phyloP scores from a whole-genome alignment of 495 filamentous ascomycete species.

The Letharia columbiana region DNA sequence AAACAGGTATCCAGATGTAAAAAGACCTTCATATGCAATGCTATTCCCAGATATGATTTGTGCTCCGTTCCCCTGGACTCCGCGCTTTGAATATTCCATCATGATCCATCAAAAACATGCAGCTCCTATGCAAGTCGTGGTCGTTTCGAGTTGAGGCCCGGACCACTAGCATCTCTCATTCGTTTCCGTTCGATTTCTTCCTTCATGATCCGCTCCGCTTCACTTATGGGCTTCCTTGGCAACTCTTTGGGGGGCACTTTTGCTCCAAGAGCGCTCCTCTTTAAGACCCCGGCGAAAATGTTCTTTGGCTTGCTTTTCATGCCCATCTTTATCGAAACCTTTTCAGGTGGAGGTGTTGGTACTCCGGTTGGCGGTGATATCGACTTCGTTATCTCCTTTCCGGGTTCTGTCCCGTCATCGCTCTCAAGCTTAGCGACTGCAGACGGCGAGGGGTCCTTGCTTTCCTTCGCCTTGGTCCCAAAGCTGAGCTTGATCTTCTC shows the following conservation, averaged over 20 bases:
- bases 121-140: slow-evolving; percentile 14
- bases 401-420: slow-evolving; percentile 20
- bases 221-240: slow-evolving; percentile 70
- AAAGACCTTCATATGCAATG: neutral
- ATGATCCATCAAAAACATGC: neutral
- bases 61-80: slow-evolving; percentile 2
- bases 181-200: slow-evolving; percentile 71
- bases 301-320: slow-evolving; percentile 63
- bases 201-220: slow-evolving; percentile 87
- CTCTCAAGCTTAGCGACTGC: slow-evolving; percentile 9
- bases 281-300: slow-evolving; percentile 58
- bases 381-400: slow-evolving; percentile 23
- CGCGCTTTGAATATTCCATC: neutral
- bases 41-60: neutral
- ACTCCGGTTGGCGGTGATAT: slow-evolving; percentile 26
- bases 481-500: slow-evolving; percentile 79
- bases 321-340: slow-evolving; percentile 51
- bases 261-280: slow-evolving; percentile 56
- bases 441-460: slow-evolving; percentile 29
- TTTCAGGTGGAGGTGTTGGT: slow-evolving; percentile 30
- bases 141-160: slow-evolving; percentile 24
- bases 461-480: slow-evolving; percentile 36
- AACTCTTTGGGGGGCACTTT: slow-evolving; percentile 52
- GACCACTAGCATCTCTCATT: slow-evolving; percentile 35
- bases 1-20: neutral